Evolutionary conservation across 2,329 filamentous ascomycete species (phyloP).

Genomic region (Aureobasidium uvarum): DNA sequence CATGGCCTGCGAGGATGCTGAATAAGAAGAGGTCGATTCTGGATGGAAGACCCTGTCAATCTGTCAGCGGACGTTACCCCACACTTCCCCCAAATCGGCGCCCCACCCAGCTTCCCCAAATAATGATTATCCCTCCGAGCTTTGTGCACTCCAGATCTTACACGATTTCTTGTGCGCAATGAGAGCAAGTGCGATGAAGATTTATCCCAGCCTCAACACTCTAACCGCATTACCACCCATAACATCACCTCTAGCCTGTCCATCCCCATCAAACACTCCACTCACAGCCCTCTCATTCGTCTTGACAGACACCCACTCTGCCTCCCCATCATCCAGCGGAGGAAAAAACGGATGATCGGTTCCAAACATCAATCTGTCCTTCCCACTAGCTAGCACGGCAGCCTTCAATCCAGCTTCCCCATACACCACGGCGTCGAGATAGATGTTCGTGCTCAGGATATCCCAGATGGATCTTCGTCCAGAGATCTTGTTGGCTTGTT

Average conservation of each 20-base stretch:
- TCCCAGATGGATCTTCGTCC: constrained; percentile 63
- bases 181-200: too few species aligned
- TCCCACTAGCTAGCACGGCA: constrained; percentile 65
- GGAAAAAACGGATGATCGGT: constrained; percentile 85
- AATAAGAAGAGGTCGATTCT: too few species aligned
- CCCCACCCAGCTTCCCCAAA: too few species aligned
- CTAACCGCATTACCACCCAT: constrained; percentile 61
- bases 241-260: constrained; percentile 51
- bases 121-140: too few species aligned
- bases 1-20: too few species aligned
- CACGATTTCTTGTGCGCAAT: too few species aligned
- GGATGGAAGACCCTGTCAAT: too few species aligned
- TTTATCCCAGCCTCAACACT: constrained; percentile 46
- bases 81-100: too few species aligned
- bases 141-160: too few species aligned
- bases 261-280: constrained; percentile 47
- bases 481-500: constrained; percentile 58
- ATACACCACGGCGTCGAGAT: constrained; percentile 84
- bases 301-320: constrained; percentile 68
- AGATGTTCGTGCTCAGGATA: constrained; percentile 71
- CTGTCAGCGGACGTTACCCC: too few species aligned
- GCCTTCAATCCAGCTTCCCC: constrained; percentile 70
- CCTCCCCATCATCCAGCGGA: constrained; percentile 62
- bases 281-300: constrained; percentile 58
- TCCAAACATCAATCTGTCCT: constrained; percentile 73